These are phyloP conservation scores for Anthracocystis panici-leucophaei DNA, from an alignment of 1,284 basidiomycete species.

Conservation along the genomic window DNA sequence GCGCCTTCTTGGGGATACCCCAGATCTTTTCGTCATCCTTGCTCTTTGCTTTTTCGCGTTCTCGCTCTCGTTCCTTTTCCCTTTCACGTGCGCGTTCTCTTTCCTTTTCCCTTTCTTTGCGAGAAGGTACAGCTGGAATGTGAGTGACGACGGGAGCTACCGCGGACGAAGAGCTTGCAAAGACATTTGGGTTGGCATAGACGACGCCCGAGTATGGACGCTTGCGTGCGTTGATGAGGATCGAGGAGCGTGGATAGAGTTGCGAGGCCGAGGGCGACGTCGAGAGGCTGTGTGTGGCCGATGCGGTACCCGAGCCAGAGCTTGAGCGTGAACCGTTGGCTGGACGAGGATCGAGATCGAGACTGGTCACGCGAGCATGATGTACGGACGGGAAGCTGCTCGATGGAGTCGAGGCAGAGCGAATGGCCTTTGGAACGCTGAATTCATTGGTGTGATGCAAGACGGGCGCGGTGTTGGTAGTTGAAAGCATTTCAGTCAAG, in stretches of 20 bases:
- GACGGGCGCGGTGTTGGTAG: constrained; percentile 31
- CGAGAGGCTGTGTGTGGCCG: constrained; percentile 24
- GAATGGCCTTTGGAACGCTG: constrained; percentile 26
- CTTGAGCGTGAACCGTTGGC: constrained; percentile 4
- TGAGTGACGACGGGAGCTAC: constrained; percentile 50
- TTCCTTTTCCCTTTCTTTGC: constrained; percentile 52
- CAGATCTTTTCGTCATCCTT: constrained; percentile 60
- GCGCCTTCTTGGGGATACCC: constrained; percentile 65
- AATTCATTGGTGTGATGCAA: constrained; percentile 35
- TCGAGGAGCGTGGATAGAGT: constrained; percentile 42
- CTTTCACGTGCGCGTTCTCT: constrained; percentile 46
- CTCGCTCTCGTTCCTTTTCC: constrained; percentile 46
- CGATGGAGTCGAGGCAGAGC: constrained; percentile 33
- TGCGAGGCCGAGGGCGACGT: constrained; percentile 21
- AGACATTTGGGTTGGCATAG: constrained; percentile 22
- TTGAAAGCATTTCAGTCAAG: constrained; percentile 26
- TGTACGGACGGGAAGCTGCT: constrained; percentile 27
- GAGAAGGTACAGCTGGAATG: constrained; percentile 50
- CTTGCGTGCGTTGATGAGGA: constrained; percentile 50
- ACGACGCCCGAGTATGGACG: constrained; percentile 42
- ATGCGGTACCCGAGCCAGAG: constrained; percentile 4
- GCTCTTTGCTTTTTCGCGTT: constrained; percentile 38
- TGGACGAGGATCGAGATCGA: constrained; percentile 26
- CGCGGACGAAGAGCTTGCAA: constrained; percentile 4
- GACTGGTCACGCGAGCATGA: constrained; percentile 33